Evolutionary conservation across 139 green algal genomes (phyloP).

Genomic region (Deuterostichococcus epilithicus): DNA sequence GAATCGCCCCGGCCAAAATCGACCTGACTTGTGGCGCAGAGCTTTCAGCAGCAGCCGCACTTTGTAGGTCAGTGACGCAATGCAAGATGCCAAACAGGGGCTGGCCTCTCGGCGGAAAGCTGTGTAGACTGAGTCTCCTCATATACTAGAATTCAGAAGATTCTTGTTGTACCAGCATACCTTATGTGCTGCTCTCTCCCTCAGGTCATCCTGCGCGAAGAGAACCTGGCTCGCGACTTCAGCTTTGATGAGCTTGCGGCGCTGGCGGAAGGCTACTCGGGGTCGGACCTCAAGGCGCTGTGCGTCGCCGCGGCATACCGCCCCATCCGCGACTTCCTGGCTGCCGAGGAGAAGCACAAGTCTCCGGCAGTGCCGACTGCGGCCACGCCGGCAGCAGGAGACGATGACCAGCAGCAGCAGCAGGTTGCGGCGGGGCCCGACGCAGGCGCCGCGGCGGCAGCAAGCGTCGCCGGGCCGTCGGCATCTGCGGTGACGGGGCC

Average conservation of each 20-base stretch:
- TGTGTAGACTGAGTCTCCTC: no score
- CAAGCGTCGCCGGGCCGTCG: neutral
- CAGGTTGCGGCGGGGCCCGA: neutral
- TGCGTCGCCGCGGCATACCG: constrained; percentile 65
- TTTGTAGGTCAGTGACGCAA: no score
- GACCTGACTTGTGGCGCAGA: no score
- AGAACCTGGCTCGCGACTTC: constrained; percentile 29
- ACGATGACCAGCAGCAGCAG: neutral
- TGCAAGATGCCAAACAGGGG: no score
- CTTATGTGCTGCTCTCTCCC: no score
- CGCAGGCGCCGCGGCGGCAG: neutral
- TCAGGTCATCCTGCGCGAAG: constrained; percentile 39
- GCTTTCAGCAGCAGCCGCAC: no score
- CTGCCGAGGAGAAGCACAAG: constrained; percentile 10
- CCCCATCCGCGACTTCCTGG: constrained; percentile 55
- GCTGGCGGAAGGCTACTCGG: constrained; percentile 49
- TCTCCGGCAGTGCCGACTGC: neutral
- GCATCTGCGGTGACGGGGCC: neutral
- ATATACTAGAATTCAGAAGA: constrained; percentile 13
- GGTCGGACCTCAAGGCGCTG: constrained; percentile 64
- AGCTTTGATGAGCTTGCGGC: constrained; percentile 35
- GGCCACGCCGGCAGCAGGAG: neutral
- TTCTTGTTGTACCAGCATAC: no score
- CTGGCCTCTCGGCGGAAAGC: no score
- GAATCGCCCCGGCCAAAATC: no score